Evolutionary conservation across 2,329 filamentous ascomycete genomes (phyloP).

Genomic region (Harringtonia aguacate): DNA sequence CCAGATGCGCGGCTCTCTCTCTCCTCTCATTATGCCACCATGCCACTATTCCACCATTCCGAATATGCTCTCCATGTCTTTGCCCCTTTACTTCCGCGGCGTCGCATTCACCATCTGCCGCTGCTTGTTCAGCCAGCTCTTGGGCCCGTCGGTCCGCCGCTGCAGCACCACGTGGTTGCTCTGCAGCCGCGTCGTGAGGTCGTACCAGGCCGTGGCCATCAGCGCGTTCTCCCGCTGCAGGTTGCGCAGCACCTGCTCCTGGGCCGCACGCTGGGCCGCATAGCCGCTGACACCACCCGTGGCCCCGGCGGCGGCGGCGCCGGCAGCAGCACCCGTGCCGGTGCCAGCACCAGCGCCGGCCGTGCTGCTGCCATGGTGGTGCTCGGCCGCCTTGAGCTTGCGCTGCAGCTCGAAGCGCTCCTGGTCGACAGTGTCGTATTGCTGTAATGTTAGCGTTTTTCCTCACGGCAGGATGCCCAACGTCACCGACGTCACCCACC

Average conservation of each 20-base stretch:
- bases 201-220: slow-evolving; percentile 79
- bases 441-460: slow-evolving; percentile 23
- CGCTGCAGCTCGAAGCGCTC: slow-evolving; percentile 45
- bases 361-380: no score
- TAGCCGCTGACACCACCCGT: slow-evolving; percentile 33
- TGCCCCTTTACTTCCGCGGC: background rate
- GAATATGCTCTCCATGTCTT: no score
- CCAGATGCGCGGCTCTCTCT: no score
- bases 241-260: slow-evolving; percentile 50
- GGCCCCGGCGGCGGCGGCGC: slow-evolving; percentile 34
- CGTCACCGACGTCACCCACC: slow-evolving; percentile 32
- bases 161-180: slow-evolving; percentile 75
- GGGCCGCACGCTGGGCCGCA: slow-evolving; percentile 28
- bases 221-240: slow-evolving; percentile 68
- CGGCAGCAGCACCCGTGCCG: background rate
- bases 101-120: slow-evolving; percentile 53
- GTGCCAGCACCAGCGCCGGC: background rate
- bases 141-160: slow-evolving; percentile 61
- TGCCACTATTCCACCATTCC: no score
- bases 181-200: slow-evolving; percentile 66
- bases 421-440: slow-evolving; percentile 47
- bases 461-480: background rate
- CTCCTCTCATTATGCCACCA: no score
- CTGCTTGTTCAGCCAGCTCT: slow-evolving; percentile 80
- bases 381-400: slow-evolving; percentile 41